A percentile compares a stretch with the other conserved stretches of the same genome.
Evolutionary conservation across 352 stramenopile genomes (phyloP).

Genomic region (Phytophthora aleatoria): DNA sequence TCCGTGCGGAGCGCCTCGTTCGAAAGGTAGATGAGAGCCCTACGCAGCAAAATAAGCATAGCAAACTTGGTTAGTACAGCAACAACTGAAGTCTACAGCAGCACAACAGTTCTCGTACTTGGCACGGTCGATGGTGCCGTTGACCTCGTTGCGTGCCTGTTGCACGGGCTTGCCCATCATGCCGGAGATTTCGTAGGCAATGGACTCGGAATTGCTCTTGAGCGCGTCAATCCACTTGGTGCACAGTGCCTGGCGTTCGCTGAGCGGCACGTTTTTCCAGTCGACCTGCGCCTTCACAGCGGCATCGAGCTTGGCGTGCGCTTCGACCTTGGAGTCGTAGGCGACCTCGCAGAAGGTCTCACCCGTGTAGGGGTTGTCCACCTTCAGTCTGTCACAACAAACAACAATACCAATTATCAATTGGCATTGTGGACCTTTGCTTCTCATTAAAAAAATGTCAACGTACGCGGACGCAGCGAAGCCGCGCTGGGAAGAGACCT

Average conservation of each 20-base stretch:
- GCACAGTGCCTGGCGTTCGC: conserved; percentile 65
- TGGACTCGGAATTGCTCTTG: conserved; percentile 57
- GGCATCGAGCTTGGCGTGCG: conserved; percentile 62
- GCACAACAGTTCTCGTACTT: conserved; percentile 39
- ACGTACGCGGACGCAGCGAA: conserved; percentile 46
- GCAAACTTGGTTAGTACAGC: conserved; percentile 6
- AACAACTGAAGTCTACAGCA: background rate
- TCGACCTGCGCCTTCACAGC: conserved; percentile 61
- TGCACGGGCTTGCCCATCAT: conserved; percentile 87
- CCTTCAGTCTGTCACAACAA: conserved; percentile 43
- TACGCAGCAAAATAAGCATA: conserved; percentile 14
- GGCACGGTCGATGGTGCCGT: conserved; percentile 67
- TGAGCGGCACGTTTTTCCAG: conserved; percentile 60
- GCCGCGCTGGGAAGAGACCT: conserved; percentile 27
- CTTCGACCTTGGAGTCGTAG: conserved; percentile 56
- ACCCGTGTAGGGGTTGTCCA: conserved; percentile 81
- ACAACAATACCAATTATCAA: background rate
- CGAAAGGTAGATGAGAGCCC: conserved; percentile 72
- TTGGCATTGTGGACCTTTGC: background rate
- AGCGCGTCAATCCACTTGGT: conserved; percentile 69
- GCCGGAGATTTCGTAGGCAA: conserved; percentile 76
- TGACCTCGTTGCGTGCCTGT: conserved; percentile 77
- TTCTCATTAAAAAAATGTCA: background rate
- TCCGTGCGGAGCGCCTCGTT: conserved; percentile 64
- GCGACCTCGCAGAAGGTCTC: conserved; percentile 67